Conservation (phyloP, 805 yeast genomes). For the Candida krabiensis region DNA sequence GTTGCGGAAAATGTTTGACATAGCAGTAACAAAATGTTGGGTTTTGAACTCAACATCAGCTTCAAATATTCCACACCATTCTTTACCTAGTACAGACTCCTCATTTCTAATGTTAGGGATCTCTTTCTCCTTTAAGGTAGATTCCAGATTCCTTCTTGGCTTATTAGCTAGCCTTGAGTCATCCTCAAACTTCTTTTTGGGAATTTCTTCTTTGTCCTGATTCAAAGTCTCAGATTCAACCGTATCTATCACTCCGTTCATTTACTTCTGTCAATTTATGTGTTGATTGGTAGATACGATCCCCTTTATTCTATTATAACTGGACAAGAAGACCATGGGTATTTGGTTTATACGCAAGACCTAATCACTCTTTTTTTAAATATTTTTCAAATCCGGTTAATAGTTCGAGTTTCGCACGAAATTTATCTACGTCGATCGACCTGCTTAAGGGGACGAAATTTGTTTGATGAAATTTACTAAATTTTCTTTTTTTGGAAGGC, state of each 20-base stretch:
- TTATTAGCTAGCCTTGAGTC: conserved; percentile 4
- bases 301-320: no score
- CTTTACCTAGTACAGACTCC: conserved; percentile 51
- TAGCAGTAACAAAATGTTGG: conserved; percentile 68
- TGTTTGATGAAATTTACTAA: not conserved
- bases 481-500: conserved; percentile 6
- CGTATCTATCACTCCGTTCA: no score
- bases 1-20: conserved; percentile 74
- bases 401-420: no score
- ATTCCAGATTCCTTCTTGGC: conserved; percentile 18
- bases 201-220: no score
- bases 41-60: conserved; percentile 47
- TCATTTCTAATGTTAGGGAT: conserved; percentile 39
- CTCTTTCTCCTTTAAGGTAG: conserved; percentile 28
- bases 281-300: no score
- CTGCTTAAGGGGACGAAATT: no score
- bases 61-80: conserved; percentile 64
- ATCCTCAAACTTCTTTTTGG: conserved; percentile 2
- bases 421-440: conserved; percentile 10
- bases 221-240: no score
- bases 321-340: no score
- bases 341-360: not conserved
- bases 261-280: no score
- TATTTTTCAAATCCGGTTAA: no score
- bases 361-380: no score